Conservation (phyloP, 2,329 filamentous ascomycete species). For the Hypoxylon sp. region DNA sequence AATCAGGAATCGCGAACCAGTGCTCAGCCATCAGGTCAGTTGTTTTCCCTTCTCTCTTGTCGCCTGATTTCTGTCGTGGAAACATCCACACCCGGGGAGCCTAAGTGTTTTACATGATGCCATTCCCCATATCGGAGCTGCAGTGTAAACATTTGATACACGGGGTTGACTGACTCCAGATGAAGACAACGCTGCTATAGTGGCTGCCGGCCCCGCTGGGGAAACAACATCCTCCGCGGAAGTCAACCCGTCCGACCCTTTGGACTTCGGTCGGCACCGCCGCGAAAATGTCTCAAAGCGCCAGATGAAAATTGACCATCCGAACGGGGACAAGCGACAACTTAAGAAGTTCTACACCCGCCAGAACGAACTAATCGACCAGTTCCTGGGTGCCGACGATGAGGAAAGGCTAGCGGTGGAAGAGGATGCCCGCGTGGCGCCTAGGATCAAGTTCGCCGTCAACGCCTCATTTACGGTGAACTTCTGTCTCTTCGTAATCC, state of each 20-base stretch:
- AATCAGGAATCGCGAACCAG: slow-evolving; percentile 40
- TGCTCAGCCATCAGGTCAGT: slow-evolving; percentile 44
- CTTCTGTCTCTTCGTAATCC: slow-evolving; percentile 67
- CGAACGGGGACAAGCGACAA: slow-evolving; percentile 57
- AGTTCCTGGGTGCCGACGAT: slow-evolving; percentile 66
- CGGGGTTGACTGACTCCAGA: slow-evolving; percentile 33
- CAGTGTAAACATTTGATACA: slow-evolving; percentile 23
- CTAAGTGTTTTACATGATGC: slow-evolving; percentile 39
- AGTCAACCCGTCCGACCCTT: slow-evolving; percentile 50
- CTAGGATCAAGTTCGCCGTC: slow-evolving; percentile 65
- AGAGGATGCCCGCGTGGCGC: slow-evolving; percentile 62
- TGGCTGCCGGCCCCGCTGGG: slow-evolving; percentile 27
- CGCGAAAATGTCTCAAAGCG: slow-evolving; percentile 56
- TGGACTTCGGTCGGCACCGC: slow-evolving; percentile 56
- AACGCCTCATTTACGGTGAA: slow-evolving; percentile 64
- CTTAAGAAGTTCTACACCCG: slow-evolving; percentile 61
- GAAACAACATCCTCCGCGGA: slow-evolving; percentile 34
- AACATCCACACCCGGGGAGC: slow-evolving; percentile 34
- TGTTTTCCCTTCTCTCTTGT: slow-evolving; percentile 24
- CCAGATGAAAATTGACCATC: slow-evolving; percentile 62
- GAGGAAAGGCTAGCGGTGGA: slow-evolving; percentile 65
- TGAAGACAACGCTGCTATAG: slow-evolving; percentile 30
- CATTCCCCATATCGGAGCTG: slow-evolving; percentile 22
- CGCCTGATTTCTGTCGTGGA: slow-evolving; percentile 34
- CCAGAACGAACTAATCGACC: slow-evolving; percentile 62